Evolutionary conservation across 2,329 filamentous ascomycete genomes (phyloP).

Genomic region (Epicoccum sorghinum): DNA sequence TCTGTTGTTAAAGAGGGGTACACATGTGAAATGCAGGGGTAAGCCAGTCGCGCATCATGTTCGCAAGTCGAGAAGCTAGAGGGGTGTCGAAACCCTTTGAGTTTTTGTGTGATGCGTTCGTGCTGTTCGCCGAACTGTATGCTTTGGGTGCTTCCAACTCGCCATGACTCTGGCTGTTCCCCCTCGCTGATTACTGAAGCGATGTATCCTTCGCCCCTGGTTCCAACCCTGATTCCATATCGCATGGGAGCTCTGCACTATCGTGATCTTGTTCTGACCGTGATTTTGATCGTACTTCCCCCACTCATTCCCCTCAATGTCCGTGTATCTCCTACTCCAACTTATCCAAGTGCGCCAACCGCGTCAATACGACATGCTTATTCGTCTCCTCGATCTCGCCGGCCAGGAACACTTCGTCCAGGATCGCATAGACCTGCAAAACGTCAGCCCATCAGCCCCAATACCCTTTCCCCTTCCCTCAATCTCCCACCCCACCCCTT

Average conservation of each 20-base stretch:
- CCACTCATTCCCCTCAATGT: too few relatives aligned
- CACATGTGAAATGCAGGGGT: conserved; percentile 24
- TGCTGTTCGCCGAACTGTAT: too few relatives aligned
- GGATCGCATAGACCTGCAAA: conserved; percentile 85
- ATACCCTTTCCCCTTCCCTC: background rate
- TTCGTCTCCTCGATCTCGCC: conserved; percentile 99
- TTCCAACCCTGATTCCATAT: too few relatives aligned
- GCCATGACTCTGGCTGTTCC: too few relatives aligned
- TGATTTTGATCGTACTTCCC: background rate
- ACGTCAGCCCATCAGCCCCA: background rate
- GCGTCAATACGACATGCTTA: conserved; percentile 94
- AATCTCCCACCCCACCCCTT: background rate
- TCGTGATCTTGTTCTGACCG: too few relatives aligned
- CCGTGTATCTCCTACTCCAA: conserved; percentile 70
- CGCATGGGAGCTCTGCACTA: too few relatives aligned
- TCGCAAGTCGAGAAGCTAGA: background rate
- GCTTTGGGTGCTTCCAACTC: too few relatives aligned
- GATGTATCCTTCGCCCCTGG: too few relatives aligned
- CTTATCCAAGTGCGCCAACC: conserved; percentile 95
- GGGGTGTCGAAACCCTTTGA: too few relatives aligned
- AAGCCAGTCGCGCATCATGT: conserved; percentile 8
- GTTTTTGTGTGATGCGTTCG: too few relatives aligned
- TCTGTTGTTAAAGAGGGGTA: conserved; percentile 2
- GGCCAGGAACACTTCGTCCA: conserved; percentile 96
- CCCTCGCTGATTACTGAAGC: too few relatives aligned